A percentile compares a stretch with the other conserved stretches of the same genome.
These are phyloP conservation scores for Acanthamoeba lenticulata DNA, from an alignment of 208 protist species.

Conservation along the genomic window DNA sequence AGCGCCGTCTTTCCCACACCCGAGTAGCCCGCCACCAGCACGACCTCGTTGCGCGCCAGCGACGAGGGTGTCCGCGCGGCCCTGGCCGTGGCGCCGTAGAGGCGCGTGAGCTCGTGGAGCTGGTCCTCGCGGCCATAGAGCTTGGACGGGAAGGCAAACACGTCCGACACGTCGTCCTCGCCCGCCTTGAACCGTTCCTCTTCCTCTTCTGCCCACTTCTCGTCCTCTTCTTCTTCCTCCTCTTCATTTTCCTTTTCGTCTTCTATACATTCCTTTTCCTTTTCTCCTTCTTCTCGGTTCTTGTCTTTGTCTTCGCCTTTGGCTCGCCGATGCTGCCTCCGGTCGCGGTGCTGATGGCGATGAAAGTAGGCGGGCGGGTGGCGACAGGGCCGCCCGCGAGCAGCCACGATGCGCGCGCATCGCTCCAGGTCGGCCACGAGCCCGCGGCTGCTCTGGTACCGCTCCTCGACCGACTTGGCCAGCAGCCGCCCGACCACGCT, in stretches of 20 bases:
- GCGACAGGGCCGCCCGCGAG: neutral
- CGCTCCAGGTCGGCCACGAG: neutral
- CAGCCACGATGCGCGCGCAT: neutral
- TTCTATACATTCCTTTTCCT: neutral
- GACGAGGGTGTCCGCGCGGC: neutral
- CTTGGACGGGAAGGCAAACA: neutral
- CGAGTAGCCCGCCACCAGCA: neutral
- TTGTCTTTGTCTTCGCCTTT: neutral
- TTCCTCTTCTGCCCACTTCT: neutral
- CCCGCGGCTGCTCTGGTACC: conserved; percentile 49
- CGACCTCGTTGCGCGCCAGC: neutral
- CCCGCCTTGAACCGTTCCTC: neutral
- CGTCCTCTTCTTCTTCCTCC: neutral
- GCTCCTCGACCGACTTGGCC: conserved; percentile 8
- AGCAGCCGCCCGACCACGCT: neutral
- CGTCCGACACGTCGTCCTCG: conserved; percentile 36
- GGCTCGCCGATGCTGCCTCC: too few relatives aligned
- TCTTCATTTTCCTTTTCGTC: neutral
- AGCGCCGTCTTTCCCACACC: conserved; percentile 33
- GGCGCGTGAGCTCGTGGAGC: neutral
- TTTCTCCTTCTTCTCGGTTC: neutral
- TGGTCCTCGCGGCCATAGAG: neutral
- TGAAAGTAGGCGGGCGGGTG: too few relatives aligned
- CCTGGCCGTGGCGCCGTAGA: neutral
- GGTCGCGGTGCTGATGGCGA: too few relatives aligned